Evolutionary conservation across 306 rosid genomes (phyloP).

Genomic region (Betula pendula): DNA sequence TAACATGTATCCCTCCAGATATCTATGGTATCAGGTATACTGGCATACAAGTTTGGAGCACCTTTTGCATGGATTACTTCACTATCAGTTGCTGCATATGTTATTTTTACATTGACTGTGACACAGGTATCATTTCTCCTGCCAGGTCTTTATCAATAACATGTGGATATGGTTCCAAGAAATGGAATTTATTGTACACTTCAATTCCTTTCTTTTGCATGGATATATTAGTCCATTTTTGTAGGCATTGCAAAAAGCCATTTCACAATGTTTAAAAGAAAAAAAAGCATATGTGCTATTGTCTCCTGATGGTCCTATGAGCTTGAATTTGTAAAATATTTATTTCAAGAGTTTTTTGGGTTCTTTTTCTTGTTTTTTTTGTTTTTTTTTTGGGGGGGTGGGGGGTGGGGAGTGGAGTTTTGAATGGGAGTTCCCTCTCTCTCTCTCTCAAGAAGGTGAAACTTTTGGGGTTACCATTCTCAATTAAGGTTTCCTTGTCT

Average conservation of each 20-base stretch:
- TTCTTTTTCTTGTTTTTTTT: neutral
- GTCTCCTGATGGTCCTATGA: neutral
- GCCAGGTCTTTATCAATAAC: constrained; percentile 7
- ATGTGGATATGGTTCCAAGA: neutral
- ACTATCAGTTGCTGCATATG: constrained; percentile 88
- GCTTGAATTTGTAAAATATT: neutral
- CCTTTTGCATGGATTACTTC: constrained; percentile 97
- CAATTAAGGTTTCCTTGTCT: constrained; percentile 27
- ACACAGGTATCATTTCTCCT: constrained; percentile 72
- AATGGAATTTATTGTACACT: neutral
- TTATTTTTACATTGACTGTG: constrained; percentile 69
- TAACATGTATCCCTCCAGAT: constrained; percentile 76
- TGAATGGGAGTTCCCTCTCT: too few relatives aligned
- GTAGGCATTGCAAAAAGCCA: neutral
- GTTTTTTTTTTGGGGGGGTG: neutral
- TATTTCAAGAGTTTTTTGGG: too few relatives aligned
- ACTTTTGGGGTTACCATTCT: constrained; percentile 4
- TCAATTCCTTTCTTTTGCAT: constrained; percentile 12
- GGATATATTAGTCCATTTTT: too few relatives aligned
- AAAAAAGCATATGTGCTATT: neutral
- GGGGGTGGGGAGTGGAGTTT: neutral
- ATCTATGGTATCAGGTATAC: constrained; percentile 97
- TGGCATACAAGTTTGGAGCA: constrained; percentile 95
- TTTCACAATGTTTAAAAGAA: neutral
- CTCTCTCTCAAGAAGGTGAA: neutral